These are phyloP conservation scores for Parietaria judaica DNA, from an alignment of 306 rosid genomes.

Conservation along the genomic window DNA sequence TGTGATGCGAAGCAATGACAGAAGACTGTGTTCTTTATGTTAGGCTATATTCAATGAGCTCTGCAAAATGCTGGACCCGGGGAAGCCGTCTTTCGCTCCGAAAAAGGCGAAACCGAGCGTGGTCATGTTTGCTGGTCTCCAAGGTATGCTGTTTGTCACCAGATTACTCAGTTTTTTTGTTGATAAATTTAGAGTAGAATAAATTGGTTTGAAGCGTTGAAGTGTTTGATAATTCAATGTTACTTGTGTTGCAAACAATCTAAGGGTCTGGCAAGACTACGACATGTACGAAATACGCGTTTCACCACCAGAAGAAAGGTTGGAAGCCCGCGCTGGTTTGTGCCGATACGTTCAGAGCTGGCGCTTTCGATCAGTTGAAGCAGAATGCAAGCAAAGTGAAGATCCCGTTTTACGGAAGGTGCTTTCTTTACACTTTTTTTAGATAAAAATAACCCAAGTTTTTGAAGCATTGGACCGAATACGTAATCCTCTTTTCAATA, in stretches of 20 bases:
- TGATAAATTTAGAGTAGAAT: no score
- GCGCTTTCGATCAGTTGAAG: constrained; percentile 97
- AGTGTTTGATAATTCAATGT: not conserved
- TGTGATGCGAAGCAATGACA: constrained; percentile 7
- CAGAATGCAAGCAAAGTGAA: constrained; percentile 88
- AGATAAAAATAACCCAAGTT: not conserved
- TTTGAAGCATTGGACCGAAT: not conserved
- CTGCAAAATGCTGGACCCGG: constrained; percentile 86
- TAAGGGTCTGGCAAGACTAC: constrained; percentile 91
- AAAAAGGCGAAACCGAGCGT: constrained; percentile 76
- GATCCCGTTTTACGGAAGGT: constrained; percentile 96
- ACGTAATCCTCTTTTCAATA: not conserved
- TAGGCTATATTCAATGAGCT: constrained; percentile 81
- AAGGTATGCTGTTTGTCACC: constrained; percentile 34
- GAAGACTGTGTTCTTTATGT: constrained; percentile 11
- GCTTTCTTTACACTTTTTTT: constrained; percentile 7
- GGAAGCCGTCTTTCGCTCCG: constrained; percentile 77
- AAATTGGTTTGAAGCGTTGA: no score
- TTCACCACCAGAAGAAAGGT: constrained; percentile 79
- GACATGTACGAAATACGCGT: constrained; percentile 82
- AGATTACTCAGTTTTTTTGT: no score
- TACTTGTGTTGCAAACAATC: constrained; percentile 7
- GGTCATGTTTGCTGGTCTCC: constrained; percentile 86
- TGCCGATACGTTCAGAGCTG: constrained; percentile 96
- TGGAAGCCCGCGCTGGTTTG: constrained; percentile 98